These are phyloP conservation scores for Ichthyophthirius multifiliis DNA, from an alignment of 169 alveolate genomes.

Conservation along the genomic window DNA sequence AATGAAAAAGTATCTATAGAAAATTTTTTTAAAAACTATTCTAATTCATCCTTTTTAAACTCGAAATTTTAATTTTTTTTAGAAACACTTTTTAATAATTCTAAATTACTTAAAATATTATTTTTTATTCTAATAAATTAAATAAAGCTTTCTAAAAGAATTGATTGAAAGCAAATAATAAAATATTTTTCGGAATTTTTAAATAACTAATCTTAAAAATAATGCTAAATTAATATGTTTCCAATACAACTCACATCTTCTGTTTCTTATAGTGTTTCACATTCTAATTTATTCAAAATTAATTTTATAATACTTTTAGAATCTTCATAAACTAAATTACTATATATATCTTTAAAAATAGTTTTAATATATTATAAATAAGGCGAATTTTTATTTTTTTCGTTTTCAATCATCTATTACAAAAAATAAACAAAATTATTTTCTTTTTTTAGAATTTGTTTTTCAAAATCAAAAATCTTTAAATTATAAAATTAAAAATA, in stretches of 20 bases:
- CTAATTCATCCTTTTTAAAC: background rate
- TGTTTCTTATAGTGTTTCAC: background rate
- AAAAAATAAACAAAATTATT: background rate
- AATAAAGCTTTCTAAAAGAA: background rate
- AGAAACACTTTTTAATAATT: background rate
- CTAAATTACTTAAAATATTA: no score
- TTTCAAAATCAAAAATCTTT: slow-evolving; percentile 5
- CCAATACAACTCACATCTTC: slow-evolving; percentile 5
- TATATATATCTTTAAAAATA: no score
- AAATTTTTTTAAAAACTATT: background rate
- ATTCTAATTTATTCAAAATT: background rate
- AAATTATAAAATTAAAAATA: no score
- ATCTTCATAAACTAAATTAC: no score
- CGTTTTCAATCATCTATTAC: background rate
- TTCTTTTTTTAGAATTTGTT: background rate
- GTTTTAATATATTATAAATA: no score
- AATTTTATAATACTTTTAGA: background rate
- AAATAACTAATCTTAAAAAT: background rate
- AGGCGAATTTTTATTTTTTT: no score
- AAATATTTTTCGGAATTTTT: background rate
- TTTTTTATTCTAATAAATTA: background rate
- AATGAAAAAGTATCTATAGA: background rate
- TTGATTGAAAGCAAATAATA: background rate
- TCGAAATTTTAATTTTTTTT: background rate
- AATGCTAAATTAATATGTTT: background rate